These are phyloP conservation scores for Phylloporus arenicola DNA, from an alignment of 768 basidiomycete species.

Conservation along the genomic window DNA sequence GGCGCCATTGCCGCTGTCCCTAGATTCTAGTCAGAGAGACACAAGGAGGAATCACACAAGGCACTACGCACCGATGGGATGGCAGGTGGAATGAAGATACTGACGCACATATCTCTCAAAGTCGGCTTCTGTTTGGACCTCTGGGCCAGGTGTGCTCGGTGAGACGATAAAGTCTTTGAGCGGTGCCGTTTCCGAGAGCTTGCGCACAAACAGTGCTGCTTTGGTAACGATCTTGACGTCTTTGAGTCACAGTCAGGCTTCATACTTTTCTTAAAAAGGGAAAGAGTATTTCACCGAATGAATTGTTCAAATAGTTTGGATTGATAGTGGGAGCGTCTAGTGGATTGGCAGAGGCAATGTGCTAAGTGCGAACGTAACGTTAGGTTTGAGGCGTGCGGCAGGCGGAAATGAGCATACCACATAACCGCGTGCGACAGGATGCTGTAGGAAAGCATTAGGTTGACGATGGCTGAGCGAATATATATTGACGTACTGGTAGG, in stretches of 20 bases:
- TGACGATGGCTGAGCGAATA: not conserved
- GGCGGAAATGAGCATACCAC: constrained; percentile 1
- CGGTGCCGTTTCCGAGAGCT: constrained; percentile 12
- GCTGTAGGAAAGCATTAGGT: constrained; percentile 1
- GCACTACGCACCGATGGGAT: constrained; percentile 12
- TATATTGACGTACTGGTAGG: constrained; percentile 6
- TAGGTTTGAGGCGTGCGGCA: not conserved
- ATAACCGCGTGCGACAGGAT: constrained; percentile 17
- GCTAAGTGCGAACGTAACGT: constrained; percentile 3
- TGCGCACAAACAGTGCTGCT: constrained; percentile 8
- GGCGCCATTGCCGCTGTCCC: constrained; percentile 19
- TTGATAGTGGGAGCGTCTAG: constrained; percentile 10
- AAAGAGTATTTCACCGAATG: constrained; percentile 3
- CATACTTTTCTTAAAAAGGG: not conserved
- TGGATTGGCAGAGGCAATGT: constrained; percentile 13
- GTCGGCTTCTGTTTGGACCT: constrained; percentile 14
- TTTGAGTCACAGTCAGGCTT: not conserved
- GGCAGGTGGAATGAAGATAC: not conserved
- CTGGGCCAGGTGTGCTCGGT: constrained; percentile 16
- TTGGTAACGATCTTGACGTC: constrained; percentile 16
- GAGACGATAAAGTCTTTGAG: constrained; percentile 14
- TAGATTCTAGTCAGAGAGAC: constrained; percentile 3
- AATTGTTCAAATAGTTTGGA: constrained; percentile 11
- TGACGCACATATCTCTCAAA: constrained; percentile 11
- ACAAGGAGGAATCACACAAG: not conserved